phyloP scores from a whole-genome alignment of 2,329 filamentous ascomycete species.

The Penicillium sp. region DNA sequence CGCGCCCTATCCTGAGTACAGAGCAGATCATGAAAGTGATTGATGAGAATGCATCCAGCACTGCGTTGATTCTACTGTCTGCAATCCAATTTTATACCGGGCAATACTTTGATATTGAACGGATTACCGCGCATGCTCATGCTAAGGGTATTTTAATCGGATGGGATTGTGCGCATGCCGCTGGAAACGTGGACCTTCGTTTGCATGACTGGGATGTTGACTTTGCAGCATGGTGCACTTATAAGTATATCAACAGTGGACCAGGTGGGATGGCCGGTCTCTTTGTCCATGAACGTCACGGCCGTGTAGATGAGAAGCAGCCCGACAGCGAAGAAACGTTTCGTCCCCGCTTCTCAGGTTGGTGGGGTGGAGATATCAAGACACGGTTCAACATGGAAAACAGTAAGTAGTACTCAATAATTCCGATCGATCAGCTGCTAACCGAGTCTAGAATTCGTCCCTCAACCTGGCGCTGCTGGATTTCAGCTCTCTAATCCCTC shows the following conservation, averaged over 20 bases:
- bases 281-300: conserved; percentile 79
- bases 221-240: conserved; percentile 91
- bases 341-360: conserved; percentile 72
- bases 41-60: conserved; percentile 71
- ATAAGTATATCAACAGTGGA: conserved; percentile 90
- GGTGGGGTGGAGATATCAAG: conserved; percentile 83
- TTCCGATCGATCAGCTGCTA: conserved; percentile 2
- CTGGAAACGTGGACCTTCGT: conserved; percentile 77
- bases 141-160: conserved; percentile 72
- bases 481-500: conserved; percentile 87
- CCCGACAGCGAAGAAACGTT: conserved; percentile 54
- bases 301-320: conserved; percentile 46
- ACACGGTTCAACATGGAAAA: conserved; percentile 84
- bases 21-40: conserved; percentile 73
- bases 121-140: conserved; percentile 78
- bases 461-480: conserved; percentile 76
- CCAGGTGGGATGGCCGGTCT: conserved; percentile 79
- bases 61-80: conserved; percentile 78
- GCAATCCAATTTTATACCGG: conserved; percentile 93
- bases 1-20: conserved; percentile 67
- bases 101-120: conserved; percentile 80
- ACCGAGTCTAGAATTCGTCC: conserved; percentile 62
- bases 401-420: conserved; percentile 34
- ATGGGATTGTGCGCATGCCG: conserved; percentile 88
- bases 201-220: conserved; percentile 91